Conservation (phyloP, 352 stramenopile genomes). For the Pythium folliculosum region DNA sequence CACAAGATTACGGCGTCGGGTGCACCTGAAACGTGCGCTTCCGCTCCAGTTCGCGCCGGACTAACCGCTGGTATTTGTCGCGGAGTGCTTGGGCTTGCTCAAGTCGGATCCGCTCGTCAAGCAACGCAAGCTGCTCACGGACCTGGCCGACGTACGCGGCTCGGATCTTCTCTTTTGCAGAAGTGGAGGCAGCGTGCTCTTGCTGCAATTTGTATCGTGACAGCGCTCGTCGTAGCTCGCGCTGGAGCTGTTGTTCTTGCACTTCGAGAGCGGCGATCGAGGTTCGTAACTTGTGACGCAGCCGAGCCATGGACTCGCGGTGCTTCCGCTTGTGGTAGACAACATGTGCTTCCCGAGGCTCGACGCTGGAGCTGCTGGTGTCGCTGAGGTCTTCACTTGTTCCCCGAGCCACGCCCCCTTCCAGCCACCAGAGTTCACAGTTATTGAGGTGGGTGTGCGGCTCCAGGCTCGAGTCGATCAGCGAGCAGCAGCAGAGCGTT, state of each 20-base stretch:
- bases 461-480: background rate
- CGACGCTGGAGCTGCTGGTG: background rate
- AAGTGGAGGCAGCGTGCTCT: background rate
- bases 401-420: background rate
- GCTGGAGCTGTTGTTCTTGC: background rate
- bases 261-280: background rate
- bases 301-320: background rate
- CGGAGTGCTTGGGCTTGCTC: background rate
- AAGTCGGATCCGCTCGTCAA: background rate
- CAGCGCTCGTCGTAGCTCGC: background rate
- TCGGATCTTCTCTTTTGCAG: background rate
- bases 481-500: slow-evolving; percentile 6
- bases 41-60: background rate
- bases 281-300: background rate
- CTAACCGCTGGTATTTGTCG: background rate
- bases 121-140: background rate
- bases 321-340: background rate
- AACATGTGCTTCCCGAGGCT: background rate
- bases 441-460: background rate
- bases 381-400: background rate
- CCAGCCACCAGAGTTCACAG: background rate
- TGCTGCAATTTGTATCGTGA: background rate
- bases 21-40: background rate
- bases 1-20: no score
- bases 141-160: background rate